Conservation (phyloP, 1,139 yeast genomes). For the Diutina scorzettiae region DNA sequence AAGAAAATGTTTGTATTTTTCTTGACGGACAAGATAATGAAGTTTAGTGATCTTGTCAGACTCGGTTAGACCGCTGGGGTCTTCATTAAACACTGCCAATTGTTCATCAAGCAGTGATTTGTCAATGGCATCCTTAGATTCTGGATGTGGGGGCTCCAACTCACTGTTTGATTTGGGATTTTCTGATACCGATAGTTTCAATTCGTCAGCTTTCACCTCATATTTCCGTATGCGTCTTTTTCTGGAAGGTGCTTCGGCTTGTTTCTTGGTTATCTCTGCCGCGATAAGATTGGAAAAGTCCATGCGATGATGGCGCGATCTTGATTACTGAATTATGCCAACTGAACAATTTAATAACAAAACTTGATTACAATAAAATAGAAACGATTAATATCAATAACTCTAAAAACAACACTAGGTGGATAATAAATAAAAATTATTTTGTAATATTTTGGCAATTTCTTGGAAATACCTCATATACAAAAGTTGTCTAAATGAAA, state of each 20-base stretch:
- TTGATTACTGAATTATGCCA: too few species aligned
- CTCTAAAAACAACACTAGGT: too few species aligned
- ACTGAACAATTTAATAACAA: too few species aligned
- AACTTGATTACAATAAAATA: too few species aligned
- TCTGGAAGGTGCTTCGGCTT: slow-evolving; percentile 4
- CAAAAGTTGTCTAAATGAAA: too few species aligned
- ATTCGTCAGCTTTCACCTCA: slow-evolving; percentile 5
- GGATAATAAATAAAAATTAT: too few species aligned
- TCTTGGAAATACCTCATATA: too few species aligned
- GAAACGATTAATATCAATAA: too few species aligned
- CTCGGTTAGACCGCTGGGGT: slow-evolving; percentile 13
- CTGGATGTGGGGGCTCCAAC: slow-evolving; percentile 7
- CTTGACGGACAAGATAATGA: slow-evolving; percentile 11
- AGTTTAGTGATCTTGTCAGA: slow-evolving; percentile 18
- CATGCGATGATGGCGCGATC: slow-evolving; percentile 12
- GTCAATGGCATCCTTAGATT: slow-evolving; percentile 8
- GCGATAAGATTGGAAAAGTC: slow-evolving; percentile 23
- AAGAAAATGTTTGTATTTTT: slow-evolving; percentile 8
- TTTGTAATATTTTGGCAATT: too few species aligned
- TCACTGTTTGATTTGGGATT: not conserved
- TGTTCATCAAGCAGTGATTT: slow-evolving; percentile 14
- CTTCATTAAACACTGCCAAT: slow-evolving; percentile 13
- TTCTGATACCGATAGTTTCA: too few species aligned
- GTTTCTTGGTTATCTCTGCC: slow-evolving; percentile 16
- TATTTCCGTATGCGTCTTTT: slow-evolving; percentile 6